Percentiles rank a stretch among this genome's conserved stretches.
Evolutionary conservation across 1,284 basidiomycete genomes (phyloP).

Genomic region (Schizophyllum amplum): DNA sequence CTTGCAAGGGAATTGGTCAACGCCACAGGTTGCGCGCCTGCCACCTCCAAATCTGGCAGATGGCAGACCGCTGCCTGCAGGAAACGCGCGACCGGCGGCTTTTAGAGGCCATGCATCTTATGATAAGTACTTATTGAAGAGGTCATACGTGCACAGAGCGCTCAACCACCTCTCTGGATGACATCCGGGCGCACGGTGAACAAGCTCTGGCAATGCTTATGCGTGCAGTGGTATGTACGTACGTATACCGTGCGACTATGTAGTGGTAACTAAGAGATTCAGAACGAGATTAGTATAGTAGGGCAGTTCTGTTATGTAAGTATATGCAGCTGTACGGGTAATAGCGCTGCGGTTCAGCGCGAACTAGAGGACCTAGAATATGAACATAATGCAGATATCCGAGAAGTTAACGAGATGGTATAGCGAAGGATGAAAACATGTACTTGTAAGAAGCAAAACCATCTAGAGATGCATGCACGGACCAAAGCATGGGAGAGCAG

Average conservation of each 20-base stretch:
- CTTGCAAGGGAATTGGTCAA: no score
- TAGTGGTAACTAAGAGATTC: neutral
- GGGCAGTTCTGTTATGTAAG: neutral
- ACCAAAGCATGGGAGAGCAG: neutral
- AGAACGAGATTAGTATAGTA: neutral
- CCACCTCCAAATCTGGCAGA: no score
- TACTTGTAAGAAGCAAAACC: neutral
- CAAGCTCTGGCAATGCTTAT: no score
- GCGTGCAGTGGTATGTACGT: neutral
- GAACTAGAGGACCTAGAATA: neutral
- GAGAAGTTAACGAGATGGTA: neutral
- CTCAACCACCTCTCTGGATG: no score
- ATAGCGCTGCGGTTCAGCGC: neutral
- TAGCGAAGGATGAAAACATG: neutral
- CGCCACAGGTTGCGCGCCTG: no score
- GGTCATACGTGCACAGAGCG: no score
- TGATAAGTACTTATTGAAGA: no score
- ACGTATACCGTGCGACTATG: neutral
- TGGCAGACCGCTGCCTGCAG: no score
- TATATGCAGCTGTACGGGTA: neutral
- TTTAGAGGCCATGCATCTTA: no score
- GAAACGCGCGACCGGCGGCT: no score
- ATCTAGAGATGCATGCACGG: no score
- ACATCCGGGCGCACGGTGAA: no score
- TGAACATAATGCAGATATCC: neutral